These are phyloP conservation scores for Mycosphaerella sp. DNA, from an alignment of 2,329 filamentous ascomycete genomes.

Conservation along the genomic window DNA sequence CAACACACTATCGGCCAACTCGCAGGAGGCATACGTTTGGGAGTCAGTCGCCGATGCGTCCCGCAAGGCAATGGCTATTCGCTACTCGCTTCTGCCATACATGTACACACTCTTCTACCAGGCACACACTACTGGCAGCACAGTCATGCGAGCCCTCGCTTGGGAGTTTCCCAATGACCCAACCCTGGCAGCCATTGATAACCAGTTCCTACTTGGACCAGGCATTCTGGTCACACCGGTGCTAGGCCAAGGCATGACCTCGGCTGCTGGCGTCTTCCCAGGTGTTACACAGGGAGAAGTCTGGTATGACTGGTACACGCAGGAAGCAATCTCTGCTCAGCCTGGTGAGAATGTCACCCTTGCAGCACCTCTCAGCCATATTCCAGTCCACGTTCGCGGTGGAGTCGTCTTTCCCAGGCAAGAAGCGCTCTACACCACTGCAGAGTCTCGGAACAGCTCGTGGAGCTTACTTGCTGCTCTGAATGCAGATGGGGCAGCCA, in stretches of 20 bases:
- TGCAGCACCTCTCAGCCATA: constrained; percentile 58
- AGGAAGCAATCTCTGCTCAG: constrained; percentile 47
- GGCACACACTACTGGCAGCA: constrained; percentile 59
- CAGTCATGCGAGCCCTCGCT: constrained; percentile 64
- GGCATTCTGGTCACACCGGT: constrained; percentile 63
- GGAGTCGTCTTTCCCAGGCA: constrained; percentile 63
- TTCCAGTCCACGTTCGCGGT: constrained; percentile 65
- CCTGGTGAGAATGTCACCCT: constrained; percentile 56
- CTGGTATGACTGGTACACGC: constrained; percentile 80
- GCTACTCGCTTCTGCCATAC: constrained; percentile 66
- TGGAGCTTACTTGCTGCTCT: constrained; percentile 64
- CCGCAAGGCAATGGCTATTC: constrained; percentile 61
- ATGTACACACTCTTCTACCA: constrained; percentile 67
- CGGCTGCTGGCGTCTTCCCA: constrained; percentile 64
- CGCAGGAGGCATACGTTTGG: constrained; percentile 70
- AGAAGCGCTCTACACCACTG: constrained; percentile 61
- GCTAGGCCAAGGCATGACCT: constrained; percentile 55
- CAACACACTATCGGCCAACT: constrained; percentile 54
- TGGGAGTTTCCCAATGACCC: constrained; percentile 73
- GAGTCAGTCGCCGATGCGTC: constrained; percentile 57
- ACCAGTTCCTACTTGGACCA: constrained; percentile 65
- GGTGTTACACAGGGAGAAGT: constrained; percentile 53
- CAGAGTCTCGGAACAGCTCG: constrained; percentile 54
- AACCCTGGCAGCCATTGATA: constrained; percentile 58
- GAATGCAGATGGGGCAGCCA: constrained; percentile 49